Evolutionary conservation across 208 protist genomes (phyloP), one percentile per base, ranked within the genome.

Genomic region (Phytomonas serpens): DNA sequence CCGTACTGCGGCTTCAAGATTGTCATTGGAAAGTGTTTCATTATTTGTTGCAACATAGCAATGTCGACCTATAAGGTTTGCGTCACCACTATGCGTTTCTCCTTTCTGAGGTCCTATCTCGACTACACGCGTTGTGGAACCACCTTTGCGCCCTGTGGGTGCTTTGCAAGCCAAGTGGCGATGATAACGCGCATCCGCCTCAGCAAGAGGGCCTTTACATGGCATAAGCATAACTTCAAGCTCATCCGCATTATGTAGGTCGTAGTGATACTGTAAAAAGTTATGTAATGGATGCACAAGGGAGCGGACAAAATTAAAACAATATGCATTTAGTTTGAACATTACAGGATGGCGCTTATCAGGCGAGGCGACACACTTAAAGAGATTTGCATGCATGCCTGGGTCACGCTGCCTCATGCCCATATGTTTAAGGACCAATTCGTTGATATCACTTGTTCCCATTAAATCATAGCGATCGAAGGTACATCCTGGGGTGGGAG

Each of bases 161-260:
- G 31, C 23, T 10, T 19, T 34, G 19, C 14, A 40, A 66, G 2
- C 14, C 29, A 38, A 5, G 29, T 16, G 36, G 14, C 34, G 62
- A 34, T 63, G 40, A 32, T 36, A n/a, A 4, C 36, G 65, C 64
- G 32, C 11, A 14, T 85, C 74, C 13, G 74, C 77, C n/a, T 72
- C 68, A 0, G 80, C 80, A 29, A 80, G 66, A 4, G 73, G 72
- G 0, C 78, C 77, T 10, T 68, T 62, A 38, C 52, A 68, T 10
- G 81, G 81, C 73, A 86, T 83, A 19, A 86, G 74, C 81, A 86
- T 82, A 32, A 86, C 65, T 70, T 83, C 78, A 47, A 86, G 74
- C 70, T 86, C 81, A 57, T 86, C 78, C n/a, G 81, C 81, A 72
- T 86, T 86, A 73, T 86, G 77, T 27, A 80, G 36, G 51, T 73